Evolutionary conservation across 371 early-diverging fungal species (phyloP), one percentile per base, ranked within the genome.

Genomic region (Dichotomocladium elegans): DNA sequence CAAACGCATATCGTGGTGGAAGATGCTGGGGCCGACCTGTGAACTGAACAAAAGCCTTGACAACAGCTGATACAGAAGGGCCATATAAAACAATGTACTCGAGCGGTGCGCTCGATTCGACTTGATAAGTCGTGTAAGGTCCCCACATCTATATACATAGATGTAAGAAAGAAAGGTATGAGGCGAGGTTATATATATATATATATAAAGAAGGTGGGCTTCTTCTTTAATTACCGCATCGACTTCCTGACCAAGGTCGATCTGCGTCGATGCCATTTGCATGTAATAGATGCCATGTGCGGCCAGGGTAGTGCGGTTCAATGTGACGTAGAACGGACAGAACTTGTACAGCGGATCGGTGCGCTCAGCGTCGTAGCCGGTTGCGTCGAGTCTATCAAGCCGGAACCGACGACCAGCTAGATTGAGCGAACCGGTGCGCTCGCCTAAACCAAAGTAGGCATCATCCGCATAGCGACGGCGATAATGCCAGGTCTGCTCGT

Each of bases 301-400:
- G 25, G 50, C 40, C 19, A 61, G 46, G 6, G 74, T 62, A 4
- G 35, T 34, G 3, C 50, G 47, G 22, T 76, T 71, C 6, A 82
- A 47, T 1, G 61, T 67, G 41, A 81, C 55, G 47, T 74, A 74
- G 47, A 79, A 80, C 1, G 83, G 83, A 15, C 70, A 65, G 50
- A 74, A 75, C 54, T 85, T 85, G 64, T 83, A 85, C 3, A 82
- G 60, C 4, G 86, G 82, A 53, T 83, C 83, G n/a, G 74, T 68
- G 8, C 46, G 51, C 34, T 72, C 66, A 4, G 83, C 68, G 51
- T 81, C 72, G 51, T 82, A 83, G 2, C 83, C 86, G 67, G 82
- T 67, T 35, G 77, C 66, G 53, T 85, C 86, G 46, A 77, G 34
- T 22, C 72, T 51, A 37, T 77, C 78, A 4, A 85, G 52, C 19